Base-by-base conservation (phyloP, 805 yeast species). In the Hanseniaspora guilliermondii region DNA sequence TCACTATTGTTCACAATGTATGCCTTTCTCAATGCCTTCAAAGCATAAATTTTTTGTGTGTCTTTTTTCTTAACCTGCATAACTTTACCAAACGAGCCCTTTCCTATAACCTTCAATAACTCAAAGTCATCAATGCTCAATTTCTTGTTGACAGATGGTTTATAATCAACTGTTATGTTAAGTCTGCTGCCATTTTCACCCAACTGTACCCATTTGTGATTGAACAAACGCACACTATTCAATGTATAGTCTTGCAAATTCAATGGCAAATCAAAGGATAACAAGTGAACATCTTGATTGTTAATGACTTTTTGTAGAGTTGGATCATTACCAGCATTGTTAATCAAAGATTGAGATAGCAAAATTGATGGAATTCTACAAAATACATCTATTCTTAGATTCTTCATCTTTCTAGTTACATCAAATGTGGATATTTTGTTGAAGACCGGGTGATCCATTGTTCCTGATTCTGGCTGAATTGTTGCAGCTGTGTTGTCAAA, bases 31-130 rank as follows among this genome's bases (percentile, higher is more conserved):
- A 93, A 80, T 0, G 97, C 88, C 68, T 93, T 93, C 65, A 93
- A 73, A 1, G 98, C 98, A 68, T 93, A 93, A 24, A 93, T 82
- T 66, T 91, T 94, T 59, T 84, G 84, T 2, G 98, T 93, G 68
- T 93, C 98, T 62, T 86, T 87, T 70, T 93, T 93, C 59, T 88
- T 82, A 41, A 93, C 98, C 69, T 93, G 98, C 97, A 93, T 93
- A 53, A 93, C 98, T 70, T 93, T 93, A 52, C 98, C 98, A 67
- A 93, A 93, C 9, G 97, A 88, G 7, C 98, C 98, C 67, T 93
- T 93, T 37, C 98, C 98, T 54, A 93, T 87, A 22, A 93, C 98
- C 69, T 93, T 93, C 60, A 93, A 75, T 52, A 93, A 71, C 62
- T 88, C 96, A 70, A 93, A 91, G 64, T 91, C 96, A 56, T 88